These are phyloP conservation scores for Kurtzmaniella quercitrusa DNA, from an alignment of 1,139 yeast species.

Conservation along the genomic window DNA sequence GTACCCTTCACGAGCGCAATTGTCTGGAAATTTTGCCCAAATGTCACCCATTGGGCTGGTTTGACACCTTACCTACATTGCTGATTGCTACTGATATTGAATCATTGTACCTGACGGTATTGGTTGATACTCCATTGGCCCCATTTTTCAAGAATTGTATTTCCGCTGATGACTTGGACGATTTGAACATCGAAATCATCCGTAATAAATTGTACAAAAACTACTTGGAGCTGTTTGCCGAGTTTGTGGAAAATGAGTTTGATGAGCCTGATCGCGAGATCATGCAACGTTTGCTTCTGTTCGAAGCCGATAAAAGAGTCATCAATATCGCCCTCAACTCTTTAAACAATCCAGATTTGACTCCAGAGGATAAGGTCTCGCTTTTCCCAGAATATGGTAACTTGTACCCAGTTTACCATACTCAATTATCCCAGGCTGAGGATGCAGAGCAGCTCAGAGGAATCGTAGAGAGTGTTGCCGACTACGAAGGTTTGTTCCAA, in stretches of 20 bases:
- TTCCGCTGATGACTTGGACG: slow-evolving; percentile 92
- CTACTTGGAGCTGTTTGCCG: slow-evolving; percentile 81
- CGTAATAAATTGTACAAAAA: slow-evolving; percentile 91
- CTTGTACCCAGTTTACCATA: slow-evolving; percentile 72
- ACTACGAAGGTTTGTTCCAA: slow-evolving; percentile 63
- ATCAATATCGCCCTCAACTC: slow-evolving; percentile 91
- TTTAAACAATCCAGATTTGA: slow-evolving; percentile 68
- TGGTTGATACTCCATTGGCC: slow-evolving; percentile 95
- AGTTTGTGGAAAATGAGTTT: slow-evolving; percentile 57
- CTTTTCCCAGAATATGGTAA: slow-evolving; percentile 80
- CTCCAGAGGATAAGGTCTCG: slow-evolving; percentile 62
- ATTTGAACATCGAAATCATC: slow-evolving; percentile 89
- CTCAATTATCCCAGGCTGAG: slow-evolving; percentile 68
- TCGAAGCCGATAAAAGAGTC: slow-evolving; percentile 94
- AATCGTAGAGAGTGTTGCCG: slow-evolving; percentile 70
- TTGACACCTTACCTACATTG: slow-evolving; percentile 93
- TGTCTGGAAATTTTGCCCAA: slow-evolving; percentile 79
- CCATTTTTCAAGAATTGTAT: slow-evolving; percentile 92
- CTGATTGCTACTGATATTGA: slow-evolving; percentile 94
- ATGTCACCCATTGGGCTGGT: slow-evolving; percentile 98
- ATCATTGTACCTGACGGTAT: slow-evolving; percentile 86
- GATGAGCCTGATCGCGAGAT: slow-evolving; percentile 77
- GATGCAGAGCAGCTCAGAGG: slow-evolving; percentile 81
- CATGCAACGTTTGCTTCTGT: slow-evolving; percentile 71
- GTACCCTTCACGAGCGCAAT: slow-evolving; percentile 94